Evolutionary conservation across 371 early-diverging fungal genomes (phyloP).

Genomic region (Mucor mucedo): DNA sequence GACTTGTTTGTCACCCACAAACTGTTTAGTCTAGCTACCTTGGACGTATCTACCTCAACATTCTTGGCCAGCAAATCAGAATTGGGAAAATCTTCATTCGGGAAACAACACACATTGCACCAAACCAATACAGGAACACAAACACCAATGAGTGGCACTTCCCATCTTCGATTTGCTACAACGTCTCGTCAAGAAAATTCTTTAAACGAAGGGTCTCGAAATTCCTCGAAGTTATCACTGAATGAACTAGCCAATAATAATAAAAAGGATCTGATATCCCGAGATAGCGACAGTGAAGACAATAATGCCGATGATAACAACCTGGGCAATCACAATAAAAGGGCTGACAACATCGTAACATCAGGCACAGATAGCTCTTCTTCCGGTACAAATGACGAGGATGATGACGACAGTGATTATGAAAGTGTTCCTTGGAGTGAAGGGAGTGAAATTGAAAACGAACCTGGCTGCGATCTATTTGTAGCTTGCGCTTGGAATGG

Average conservation of each 20-base stretch:
- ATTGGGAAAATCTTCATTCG: constrained; percentile 5
- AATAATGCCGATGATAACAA: not conserved
- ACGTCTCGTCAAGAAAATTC: constrained; percentile 3
- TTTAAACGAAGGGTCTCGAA: constrained; percentile 4
- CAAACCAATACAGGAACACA: constrained; percentile 9
- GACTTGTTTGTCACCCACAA: constrained; percentile 67
- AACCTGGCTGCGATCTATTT: constrained; percentile 65
- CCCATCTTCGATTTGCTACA: constrained; percentile 17
- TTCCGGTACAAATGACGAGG: constrained; percentile 13
- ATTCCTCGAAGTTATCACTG: constrained; percentile 10
- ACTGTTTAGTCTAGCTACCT: constrained; percentile 62
- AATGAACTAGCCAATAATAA: not conserved
- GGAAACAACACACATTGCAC: not conserved
- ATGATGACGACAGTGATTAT: constrained; percentile 28
- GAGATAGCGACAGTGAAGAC: constrained; percentile 1
- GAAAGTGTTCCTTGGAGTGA: constrained; percentile 36
- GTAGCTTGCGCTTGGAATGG: constrained; percentile 86
- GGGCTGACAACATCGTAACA: constrained; percentile 18
- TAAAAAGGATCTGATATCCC: not conserved
- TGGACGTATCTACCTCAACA: constrained; percentile 43
- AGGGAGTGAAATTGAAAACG: constrained; percentile 29
- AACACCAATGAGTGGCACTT: constrained; percentile 16
- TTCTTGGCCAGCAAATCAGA: not conserved
- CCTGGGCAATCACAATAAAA: not conserved
- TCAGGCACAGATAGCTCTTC: constrained; percentile 14